phyloP scores from a whole-genome alignment of 1,284 basidiomycete species.

The Phellinidium pouzarii region DNA sequence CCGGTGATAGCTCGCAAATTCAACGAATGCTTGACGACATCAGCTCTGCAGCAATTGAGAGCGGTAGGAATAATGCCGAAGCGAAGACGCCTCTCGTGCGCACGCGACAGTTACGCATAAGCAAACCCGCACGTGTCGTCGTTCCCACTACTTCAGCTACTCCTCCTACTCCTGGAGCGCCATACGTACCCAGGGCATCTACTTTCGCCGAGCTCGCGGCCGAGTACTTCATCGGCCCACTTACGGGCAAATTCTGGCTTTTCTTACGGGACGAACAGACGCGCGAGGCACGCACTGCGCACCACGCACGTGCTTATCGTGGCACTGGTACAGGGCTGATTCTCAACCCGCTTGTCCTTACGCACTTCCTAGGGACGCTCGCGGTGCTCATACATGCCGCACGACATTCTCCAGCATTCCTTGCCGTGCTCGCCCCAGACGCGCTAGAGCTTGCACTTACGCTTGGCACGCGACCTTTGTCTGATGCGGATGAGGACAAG shows the following conservation, averaged over 20 bases:
- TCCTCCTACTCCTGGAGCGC: neutral
- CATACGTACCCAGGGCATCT: conserved; percentile 24
- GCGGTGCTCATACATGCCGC: conserved; percentile 79
- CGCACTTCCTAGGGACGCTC: conserved; percentile 71
- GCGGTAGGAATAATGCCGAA: conserved; percentile 40
- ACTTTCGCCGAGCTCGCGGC: conserved; percentile 75
- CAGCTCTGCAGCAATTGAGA: conserved; percentile 51
- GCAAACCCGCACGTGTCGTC: conserved; percentile 38
- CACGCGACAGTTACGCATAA: conserved; percentile 70
- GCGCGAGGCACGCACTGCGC: conserved; percentile 61
- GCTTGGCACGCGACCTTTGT: conserved; percentile 62
- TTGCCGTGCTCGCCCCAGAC: conserved; percentile 74
- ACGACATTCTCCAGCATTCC: conserved; percentile 72
- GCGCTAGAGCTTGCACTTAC: conserved; percentile 77
- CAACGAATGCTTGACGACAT: conserved; percentile 54
- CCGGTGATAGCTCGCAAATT: conserved; percentile 31
- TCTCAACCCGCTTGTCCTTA: conserved; percentile 67
- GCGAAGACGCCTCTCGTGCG: conserved; percentile 59
- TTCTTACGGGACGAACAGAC: conserved; percentile 78
- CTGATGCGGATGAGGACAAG: conserved; percentile 38
- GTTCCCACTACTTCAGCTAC: conserved; percentile 35
- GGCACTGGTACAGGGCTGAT: conserved; percentile 77
- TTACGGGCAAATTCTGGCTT: conserved; percentile 88
- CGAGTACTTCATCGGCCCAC: conserved; percentile 80
- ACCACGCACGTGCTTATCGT: conserved; percentile 47